Percentiles rank a stretch among this genome's conserved stretches.
Conservation (phyloP, 352 stramenopile species). For the Thalassiosira livingstoniorum region DNA sequence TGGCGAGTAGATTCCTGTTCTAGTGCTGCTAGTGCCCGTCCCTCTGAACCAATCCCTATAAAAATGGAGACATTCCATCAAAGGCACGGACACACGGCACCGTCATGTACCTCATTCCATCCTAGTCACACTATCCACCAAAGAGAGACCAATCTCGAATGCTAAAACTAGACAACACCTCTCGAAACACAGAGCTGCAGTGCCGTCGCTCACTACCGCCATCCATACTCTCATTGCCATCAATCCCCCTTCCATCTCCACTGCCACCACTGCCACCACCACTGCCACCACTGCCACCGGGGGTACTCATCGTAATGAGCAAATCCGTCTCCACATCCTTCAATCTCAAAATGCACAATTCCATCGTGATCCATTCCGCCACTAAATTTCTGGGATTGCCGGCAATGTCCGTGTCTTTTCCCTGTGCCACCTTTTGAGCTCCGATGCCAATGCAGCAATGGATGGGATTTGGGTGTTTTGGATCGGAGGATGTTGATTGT, state of each 20-base stretch:
- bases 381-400: background rate
- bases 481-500: too few species aligned
- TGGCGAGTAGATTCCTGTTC: too few species aligned
- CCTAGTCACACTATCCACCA: slow-evolving; percentile 30
- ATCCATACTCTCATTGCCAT: too few species aligned
- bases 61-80: too few species aligned
- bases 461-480: background rate
- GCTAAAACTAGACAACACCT: slow-evolving; percentile 56
- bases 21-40: too few species aligned
- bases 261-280: background rate
- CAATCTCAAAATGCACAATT: slow-evolving; percentile 74
- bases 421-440: slow-evolving; percentile 24
- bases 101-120: too few species aligned
- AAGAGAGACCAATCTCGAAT: slow-evolving; percentile 77
- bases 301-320: slow-evolving; percentile 70
- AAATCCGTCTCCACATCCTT: slow-evolving; percentile 69
- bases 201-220: too few species aligned
- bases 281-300: background rate
- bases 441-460: slow-evolving; percentile 17
- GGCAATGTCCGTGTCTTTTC: background rate
- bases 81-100: too few species aligned
- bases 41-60: too few species aligned
- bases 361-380: slow-evolving; percentile 47
- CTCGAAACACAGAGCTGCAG: slow-evolving; percentile 32
- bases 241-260: background rate